Percentiles rank a stretch among this genome's conserved stretches.
phyloP scores from a whole-genome alignment of 1,139 yeast genomes.

The Martiniozyma asiatica region DNA sequence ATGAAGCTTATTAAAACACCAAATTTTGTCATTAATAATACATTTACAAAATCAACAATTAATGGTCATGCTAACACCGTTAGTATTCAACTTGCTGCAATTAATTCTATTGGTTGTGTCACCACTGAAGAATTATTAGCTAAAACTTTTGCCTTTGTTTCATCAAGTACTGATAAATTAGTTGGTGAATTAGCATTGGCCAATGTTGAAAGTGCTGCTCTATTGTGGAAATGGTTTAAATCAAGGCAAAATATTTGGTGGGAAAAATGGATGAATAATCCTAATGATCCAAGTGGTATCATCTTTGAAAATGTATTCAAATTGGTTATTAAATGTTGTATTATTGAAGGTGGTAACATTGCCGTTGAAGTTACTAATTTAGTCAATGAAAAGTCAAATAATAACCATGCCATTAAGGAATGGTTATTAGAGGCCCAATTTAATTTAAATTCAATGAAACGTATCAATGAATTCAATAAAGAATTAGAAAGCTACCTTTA shows the following conservation, averaged over 20 bases:
- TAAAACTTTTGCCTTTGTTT: constrained; percentile 43
- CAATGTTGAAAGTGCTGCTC: constrained; percentile 18
- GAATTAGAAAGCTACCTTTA: too few relatives aligned
- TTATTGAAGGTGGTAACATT: constrained; percentile 13
- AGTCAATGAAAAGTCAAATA: constrained; percentile 11
- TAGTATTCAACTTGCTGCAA: constrained; percentile 39
- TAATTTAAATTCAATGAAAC: too few relatives aligned
- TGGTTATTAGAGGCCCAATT: too few relatives aligned
- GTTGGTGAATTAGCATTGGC: constrained; percentile 42
- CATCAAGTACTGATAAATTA: constrained; percentile 40
- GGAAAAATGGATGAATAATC: constrained; percentile 4
- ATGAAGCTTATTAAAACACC: constrained; percentile 40
- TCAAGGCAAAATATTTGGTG: constrained; percentile 2
- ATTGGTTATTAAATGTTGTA: constrained; percentile 18
- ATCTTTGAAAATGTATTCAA: constrained; percentile 16
- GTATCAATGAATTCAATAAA: too few relatives aligned
- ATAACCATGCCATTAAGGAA: too few relatives aligned
- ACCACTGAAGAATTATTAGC: constrained; percentile 32
- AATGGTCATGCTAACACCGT: constrained; percentile 19
- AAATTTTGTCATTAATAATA: constrained; percentile 24
- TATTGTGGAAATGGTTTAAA: constrained; percentile 43
- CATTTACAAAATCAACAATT: constrained; percentile 19
- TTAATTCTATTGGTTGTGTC: constrained; percentile 41
- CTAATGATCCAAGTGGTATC: constrained; percentile 8
- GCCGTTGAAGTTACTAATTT: constrained; percentile 13